phyloP scores from a whole-genome alignment of 192 early-diverging fungal genomes.

The Dissophora globulifera region DNA sequence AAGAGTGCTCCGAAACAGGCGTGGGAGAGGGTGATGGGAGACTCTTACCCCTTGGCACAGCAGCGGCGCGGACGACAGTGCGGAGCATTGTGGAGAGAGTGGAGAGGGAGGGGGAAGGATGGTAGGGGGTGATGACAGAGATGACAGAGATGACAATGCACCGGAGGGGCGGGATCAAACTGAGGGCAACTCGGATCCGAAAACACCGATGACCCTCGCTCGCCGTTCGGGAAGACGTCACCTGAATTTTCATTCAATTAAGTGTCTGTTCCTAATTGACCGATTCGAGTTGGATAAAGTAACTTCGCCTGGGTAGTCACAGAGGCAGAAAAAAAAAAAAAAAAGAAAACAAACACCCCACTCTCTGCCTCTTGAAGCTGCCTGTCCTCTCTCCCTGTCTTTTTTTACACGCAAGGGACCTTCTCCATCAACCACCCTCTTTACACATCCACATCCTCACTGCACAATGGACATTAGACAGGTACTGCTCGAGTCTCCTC shows the following conservation, averaged over 20 bases:
- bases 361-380: too few species aligned
- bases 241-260: too few species aligned
- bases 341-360: conserved; percentile 5
- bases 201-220: conserved; percentile 7
- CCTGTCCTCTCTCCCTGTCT: too few species aligned
- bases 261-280: too few species aligned
- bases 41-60: conserved; percentile 54
- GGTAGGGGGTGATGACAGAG: conserved; percentile 9
- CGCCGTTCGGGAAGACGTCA: too few species aligned
- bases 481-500: not conserved
- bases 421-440: too few species aligned
- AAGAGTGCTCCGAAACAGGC: not conserved
- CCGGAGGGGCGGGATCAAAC: not conserved
- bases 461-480: conserved; percentile 21
- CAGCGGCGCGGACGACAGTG: conserved; percentile 46
- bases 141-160: conserved; percentile 11
- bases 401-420: too few species aligned
- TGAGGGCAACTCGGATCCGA: conserved; percentile 19
- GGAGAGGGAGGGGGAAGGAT: conserved; percentile 5
- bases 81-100: conserved; percentile 35
- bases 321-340: not conserved
- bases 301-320: too few species aligned
- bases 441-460: not conserved
- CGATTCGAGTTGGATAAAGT: too few species aligned
- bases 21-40: not conserved